A percentile compares a stretch with the other conserved stretches of the same genome.
These are phyloP conservation scores for Aspergillus sp. DNA, from an alignment of 2,329 filamentous ascomycete genomes.

Conservation along the genomic window DNA sequence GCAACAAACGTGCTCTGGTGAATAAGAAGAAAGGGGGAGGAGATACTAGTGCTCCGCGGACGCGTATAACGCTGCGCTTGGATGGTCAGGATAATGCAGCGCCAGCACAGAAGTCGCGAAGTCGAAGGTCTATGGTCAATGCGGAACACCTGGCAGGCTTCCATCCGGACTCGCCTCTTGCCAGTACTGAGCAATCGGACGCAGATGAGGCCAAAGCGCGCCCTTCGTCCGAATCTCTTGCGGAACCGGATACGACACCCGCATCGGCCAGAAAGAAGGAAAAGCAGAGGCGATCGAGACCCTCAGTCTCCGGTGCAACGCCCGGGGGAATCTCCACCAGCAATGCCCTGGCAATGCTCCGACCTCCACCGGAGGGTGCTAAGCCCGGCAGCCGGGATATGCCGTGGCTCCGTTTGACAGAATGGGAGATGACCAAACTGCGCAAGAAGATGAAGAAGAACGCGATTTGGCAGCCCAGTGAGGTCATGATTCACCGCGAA, in stretches of 20 bases:
- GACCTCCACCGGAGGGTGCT: conserved; percentile 53
- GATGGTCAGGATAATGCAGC: conserved; percentile 19
- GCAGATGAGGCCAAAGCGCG: conserved; percentile 27
- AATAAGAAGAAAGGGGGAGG: conserved; percentile 34
- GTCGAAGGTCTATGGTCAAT: conserved; percentile 27
- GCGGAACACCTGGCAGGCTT: conserved; percentile 30
- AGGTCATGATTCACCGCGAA: conserved; percentile 59
- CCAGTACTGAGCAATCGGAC: conserved; percentile 40
- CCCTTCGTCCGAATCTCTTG: conserved; percentile 11
- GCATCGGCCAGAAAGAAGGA: conserved; percentile 32
- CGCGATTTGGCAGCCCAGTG: conserved; percentile 58
- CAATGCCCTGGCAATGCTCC: conserved; percentile 51
- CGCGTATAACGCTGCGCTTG: conserved; percentile 37
- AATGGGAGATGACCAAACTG: conserved; percentile 59
- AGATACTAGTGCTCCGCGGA: conserved; percentile 16
- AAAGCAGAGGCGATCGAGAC: conserved; percentile 29
- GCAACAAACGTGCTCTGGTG: conserved; percentile 31
- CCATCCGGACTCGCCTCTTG: conserved; percentile 39
- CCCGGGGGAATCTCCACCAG: conserved; percentile 51
- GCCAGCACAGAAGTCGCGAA: conserved; percentile 28
- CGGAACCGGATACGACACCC: conserved; percentile 5
- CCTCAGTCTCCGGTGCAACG: conserved; percentile 6
- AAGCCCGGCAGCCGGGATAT: conserved; percentile 51
- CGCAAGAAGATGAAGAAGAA: conserved; percentile 66
- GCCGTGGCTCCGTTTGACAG: conserved; percentile 57